Percentiles rank a stretch among this genome's conserved stretches.
Evolutionary conservation across 2,329 filamentous ascomycete species (phyloP).

Genomic region (Grosmannia clavigera): DNA sequence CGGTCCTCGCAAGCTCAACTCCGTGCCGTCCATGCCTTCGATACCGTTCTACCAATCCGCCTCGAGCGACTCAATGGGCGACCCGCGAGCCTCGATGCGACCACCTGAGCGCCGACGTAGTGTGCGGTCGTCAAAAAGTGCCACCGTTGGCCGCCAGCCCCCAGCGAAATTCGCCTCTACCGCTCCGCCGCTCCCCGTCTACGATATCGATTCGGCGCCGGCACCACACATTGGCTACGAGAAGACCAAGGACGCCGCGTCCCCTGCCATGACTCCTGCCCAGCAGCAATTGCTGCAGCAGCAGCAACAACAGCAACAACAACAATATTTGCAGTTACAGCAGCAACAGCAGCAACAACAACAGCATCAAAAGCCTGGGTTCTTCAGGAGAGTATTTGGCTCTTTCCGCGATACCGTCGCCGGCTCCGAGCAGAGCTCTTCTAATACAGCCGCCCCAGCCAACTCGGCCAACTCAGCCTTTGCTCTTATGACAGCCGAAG

Average conservation of each 20-base stretch:
- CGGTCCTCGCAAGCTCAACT: conserved; percentile 49
- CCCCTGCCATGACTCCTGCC: conserved; percentile 22
- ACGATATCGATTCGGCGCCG: conserved; percentile 40
- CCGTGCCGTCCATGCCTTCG: conserved; percentile 23
- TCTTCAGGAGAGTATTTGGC: conserved; percentile 88
- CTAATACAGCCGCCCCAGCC: conserved; percentile 8
- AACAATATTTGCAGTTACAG: neutral
- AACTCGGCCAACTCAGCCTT: conserved; percentile 14
- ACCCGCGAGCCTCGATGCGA: conserved; percentile 19
- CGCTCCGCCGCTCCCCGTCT: conserved; percentile 10
- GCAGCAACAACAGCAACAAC: conserved; percentile 5
- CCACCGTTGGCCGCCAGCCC: conserved; percentile 22
- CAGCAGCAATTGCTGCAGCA: neutral
- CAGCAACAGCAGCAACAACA: neutral
- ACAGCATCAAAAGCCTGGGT: conserved; percentile 41
- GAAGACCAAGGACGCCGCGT: conserved; percentile 36
- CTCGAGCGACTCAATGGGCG: conserved; percentile 23
- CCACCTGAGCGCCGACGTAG: conserved; percentile 40
- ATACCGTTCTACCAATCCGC: conserved; percentile 26
- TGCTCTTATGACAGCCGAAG: conserved; percentile 22
- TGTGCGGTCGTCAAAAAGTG: conserved; percentile 42
- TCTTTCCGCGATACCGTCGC: conserved; percentile 44
- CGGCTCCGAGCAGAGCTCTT: conserved; percentile 7
- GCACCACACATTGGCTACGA: conserved; percentile 47
- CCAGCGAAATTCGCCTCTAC: conserved; percentile 19